A percentile compares a stretch with the other conserved stretches of the same genome.
Conservation (phyloP, 176 grass and related monocot species). For the Lolium multiflorum region DNA sequence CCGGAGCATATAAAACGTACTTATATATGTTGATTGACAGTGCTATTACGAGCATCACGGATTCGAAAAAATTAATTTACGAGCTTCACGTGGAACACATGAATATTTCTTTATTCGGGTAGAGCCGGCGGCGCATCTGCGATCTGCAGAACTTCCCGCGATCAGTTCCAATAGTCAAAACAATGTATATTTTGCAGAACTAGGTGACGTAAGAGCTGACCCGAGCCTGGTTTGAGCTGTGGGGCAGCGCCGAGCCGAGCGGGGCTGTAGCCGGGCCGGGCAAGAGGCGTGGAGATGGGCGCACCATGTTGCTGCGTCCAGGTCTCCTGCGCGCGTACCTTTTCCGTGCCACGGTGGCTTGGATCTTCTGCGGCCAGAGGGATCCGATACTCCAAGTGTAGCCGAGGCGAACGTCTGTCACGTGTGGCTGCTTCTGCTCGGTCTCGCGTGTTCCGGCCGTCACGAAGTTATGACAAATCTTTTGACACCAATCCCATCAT, state of each 20-base stretch:
- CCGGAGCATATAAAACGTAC: no score
- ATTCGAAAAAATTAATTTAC: no score
- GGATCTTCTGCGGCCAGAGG: background rate
- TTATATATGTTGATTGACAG: no score
- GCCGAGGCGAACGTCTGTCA: no score
- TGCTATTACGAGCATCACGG: no score
- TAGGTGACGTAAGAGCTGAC: no score
- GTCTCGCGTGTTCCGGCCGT: no score
- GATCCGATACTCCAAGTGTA: background rate
- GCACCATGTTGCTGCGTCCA: conserved; percentile 19
- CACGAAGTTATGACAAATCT: no score
- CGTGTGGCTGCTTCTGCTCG: no score
- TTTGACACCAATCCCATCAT: no score
- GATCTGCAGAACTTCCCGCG: background rate
- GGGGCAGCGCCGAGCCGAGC: background rate
- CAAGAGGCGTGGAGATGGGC: background rate
- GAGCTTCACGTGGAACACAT: background rate
- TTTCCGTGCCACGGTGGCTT: background rate
- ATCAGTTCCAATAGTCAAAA: background rate
- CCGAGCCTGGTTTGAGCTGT: background rate
- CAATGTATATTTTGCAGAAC: no score
- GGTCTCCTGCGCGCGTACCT: background rate
- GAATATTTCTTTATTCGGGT: background rate
- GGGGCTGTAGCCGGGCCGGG: background rate
- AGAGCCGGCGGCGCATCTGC: background rate